phyloP scores from a whole-genome alignment of 1,139 yeast genomes.

The Fermentozyma sake region DNA sequence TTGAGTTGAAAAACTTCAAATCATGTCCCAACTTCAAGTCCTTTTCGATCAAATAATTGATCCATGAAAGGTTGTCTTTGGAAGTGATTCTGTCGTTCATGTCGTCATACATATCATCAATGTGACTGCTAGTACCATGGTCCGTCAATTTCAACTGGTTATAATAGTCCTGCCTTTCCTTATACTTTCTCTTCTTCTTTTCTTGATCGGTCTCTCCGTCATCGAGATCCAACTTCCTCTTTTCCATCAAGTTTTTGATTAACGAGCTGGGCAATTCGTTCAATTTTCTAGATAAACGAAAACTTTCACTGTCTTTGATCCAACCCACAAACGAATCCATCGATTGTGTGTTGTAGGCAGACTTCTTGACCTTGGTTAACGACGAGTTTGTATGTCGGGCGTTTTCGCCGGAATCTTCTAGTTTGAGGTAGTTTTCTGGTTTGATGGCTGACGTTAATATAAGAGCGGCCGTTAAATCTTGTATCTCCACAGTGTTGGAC shows the following conservation, averaged over 20 bases:
- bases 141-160: constrained; percentile 30
- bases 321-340: constrained; percentile 35
- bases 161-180: constrained; percentile 35
- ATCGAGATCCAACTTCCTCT: constrained; percentile 25
- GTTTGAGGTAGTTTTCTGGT: constrained; percentile 13
- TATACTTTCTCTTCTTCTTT: constrained; percentile 14
- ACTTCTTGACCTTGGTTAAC: constrained; percentile 11
- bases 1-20: constrained; percentile 32
- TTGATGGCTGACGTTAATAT: constrained; percentile 15
- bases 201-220: constrained; percentile 29
- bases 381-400: constrained; percentile 12
- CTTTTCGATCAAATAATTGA: constrained; percentile 40
- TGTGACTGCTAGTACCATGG: constrained; percentile 11
- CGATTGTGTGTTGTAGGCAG: constrained; percentile 34
- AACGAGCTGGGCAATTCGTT: constrained; percentile 30
- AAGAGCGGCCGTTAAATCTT: constrained; percentile 18
- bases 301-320: constrained; percentile 29
- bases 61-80: constrained; percentile 33
- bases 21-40: constrained; percentile 42
- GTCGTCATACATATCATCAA: constrained; percentile 32
- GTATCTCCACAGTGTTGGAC: constrained; percentile 12
- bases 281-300: constrained; percentile 20
- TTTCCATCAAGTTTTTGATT: constrained; percentile 34
- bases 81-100: constrained; percentile 18
- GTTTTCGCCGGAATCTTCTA: constrained; percentile 13